phyloP scores from a whole-genome alignment of 1,139 yeast species.

The Pichia sp. region DNA sequence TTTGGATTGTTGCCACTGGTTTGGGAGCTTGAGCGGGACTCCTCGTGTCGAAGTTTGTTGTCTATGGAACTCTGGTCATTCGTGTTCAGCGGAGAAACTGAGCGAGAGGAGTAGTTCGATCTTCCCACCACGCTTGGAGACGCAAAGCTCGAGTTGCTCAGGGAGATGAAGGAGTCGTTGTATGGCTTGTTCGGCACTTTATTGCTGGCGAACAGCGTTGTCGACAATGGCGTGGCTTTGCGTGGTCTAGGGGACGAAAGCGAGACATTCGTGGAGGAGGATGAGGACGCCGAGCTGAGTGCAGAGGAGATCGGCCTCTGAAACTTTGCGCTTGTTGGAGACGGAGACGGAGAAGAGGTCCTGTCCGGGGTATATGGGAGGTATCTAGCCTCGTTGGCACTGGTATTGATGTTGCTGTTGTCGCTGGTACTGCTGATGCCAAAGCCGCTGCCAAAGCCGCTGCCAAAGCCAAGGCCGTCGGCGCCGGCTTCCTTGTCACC shows the following conservation, averaged over 20 bases:
- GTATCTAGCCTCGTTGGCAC: not conserved
- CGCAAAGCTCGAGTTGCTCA: not conserved
- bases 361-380: conserved; percentile 1
- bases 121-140: not conserved
- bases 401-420: not conserved
- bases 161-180: not conserved
- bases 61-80: conserved; percentile 1
- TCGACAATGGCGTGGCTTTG: conserved; percentile 1
- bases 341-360: conserved; percentile 14
- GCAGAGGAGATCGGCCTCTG: not conserved
- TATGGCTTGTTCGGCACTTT: not conserved
- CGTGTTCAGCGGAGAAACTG: conserved; percentile 14
- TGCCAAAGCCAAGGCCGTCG: too few relatives aligned
- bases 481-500: not conserved
- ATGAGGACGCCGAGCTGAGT: not conserved
- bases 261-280: conserved; percentile 3
- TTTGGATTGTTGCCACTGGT: not conserved
- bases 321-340: conserved; percentile 9
- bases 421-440: not conserved
- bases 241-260: conserved; percentile 13
- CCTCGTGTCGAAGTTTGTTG: not conserved
- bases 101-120: conserved; percentile 10
- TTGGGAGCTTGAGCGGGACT: not conserved
- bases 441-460: not conserved
- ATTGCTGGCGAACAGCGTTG: conserved; percentile 5